phyloP scores from a whole-genome alignment of 1,284 basidiomycete species.

The Gymnopus androsaceus region DNA sequence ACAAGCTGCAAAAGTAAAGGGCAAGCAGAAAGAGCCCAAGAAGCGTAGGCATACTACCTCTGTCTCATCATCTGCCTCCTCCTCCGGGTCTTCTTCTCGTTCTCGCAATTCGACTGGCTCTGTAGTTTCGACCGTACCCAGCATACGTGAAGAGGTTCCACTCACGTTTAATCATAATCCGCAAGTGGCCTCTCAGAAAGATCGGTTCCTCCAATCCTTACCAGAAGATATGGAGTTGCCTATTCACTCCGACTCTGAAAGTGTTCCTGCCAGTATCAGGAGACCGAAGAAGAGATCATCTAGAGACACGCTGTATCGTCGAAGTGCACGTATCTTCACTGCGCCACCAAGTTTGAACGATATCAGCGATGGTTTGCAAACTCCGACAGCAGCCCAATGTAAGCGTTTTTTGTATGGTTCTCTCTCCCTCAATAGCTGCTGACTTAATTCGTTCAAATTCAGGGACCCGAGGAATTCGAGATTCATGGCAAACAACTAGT shows the following conservation, averaged over 20 bases:
- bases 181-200: constrained; percentile 20
- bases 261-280: constrained; percentile 19
- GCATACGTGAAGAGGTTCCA: constrained; percentile 34
- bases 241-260: constrained; percentile 19
- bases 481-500: constrained; percentile 47
- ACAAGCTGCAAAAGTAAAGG: constrained; percentile 1
- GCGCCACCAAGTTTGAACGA: constrained; percentile 20
- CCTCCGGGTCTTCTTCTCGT: constrained; percentile 20
- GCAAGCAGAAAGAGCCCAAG: constrained; percentile 8
- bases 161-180: constrained; percentile 56
- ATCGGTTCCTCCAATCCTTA: constrained; percentile 42
- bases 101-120: constrained; percentile 31
- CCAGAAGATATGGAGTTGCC: constrained; percentile 50
- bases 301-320: constrained; percentile 14
- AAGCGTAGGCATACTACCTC: constrained; percentile 4
- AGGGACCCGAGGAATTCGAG: constrained; percentile 32
- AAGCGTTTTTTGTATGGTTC: constrained; percentile 14
- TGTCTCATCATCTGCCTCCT: constrained; percentile 16
- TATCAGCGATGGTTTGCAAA: constrained; percentile 1
- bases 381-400: constrained; percentile 19
- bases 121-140: constrained; percentile 28
- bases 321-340: constrained; percentile 27
- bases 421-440: background rate
- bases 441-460: constrained; percentile 1
- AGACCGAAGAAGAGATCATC: constrained; percentile 29